phyloP scores from a whole-genome alignment of 2,329 filamentous ascomycete species.

The Colletotrichum costaricense region DNA sequence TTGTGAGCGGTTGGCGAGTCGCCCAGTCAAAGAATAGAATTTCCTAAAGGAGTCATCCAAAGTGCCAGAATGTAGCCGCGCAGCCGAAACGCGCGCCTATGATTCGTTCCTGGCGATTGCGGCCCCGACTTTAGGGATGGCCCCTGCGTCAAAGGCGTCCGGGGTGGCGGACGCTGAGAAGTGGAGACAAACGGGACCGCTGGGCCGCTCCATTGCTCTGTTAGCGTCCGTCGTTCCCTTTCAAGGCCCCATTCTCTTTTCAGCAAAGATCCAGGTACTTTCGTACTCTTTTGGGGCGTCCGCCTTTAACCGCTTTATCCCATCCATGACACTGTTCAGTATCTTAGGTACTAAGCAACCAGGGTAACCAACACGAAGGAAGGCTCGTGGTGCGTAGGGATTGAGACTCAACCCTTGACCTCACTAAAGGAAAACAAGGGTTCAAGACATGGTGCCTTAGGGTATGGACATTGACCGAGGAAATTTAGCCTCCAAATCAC shows the following conservation, averaged over 20 bases:
- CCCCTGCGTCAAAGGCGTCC: conserved; percentile 15
- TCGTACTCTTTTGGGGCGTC: not conserved
- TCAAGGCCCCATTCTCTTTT: not conserved
- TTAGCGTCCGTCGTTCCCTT: conserved; percentile 19
- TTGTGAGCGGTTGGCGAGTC: conserved; percentile 8
- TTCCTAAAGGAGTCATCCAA: not conserved
- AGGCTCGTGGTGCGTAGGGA: not conserved
- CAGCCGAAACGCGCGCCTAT: conserved; percentile 31
- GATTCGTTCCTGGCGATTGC: conserved; percentile 25
- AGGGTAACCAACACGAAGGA: not conserved
- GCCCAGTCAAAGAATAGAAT: conserved; percentile 11
- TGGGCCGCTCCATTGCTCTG: not conserved
- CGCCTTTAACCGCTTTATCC: conserved; percentile 1
- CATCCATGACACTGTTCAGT: not conserved
- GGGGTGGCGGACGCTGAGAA: not conserved
- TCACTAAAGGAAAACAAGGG: not conserved
- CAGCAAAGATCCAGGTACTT: not conserved
- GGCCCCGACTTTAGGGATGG: conserved; percentile 8
- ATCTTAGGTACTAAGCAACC: no score
- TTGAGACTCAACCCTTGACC: not conserved
- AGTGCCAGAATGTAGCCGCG: conserved; percentile 35
- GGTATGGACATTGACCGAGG: conserved; percentile 1
- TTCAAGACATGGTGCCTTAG: not conserved
- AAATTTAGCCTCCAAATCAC: not conserved
- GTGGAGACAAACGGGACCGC: no score